Evolutionary conservation across 805 yeast genomes (phyloP), one percentile per base, ranked within the genome.

Genomic region (Teunomyces tritomae): DNA sequence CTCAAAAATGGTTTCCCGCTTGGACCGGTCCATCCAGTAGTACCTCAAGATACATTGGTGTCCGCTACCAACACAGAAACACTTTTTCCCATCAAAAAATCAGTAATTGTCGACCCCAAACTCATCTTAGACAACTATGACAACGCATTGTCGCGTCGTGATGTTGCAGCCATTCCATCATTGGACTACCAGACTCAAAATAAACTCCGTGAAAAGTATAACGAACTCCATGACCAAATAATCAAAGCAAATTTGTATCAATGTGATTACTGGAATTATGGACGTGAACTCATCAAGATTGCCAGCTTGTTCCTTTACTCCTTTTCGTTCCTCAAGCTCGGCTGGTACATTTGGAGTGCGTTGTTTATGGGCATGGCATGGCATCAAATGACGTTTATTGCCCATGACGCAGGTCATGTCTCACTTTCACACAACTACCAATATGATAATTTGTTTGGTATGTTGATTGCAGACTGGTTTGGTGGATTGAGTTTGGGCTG

Each of bases 401-500:
- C 85, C 1, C 97, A 89, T 59, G 97, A 89, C 64, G 89, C 96
- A 0, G 96, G 96, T 5, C 97, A 89, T 62, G 77, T 87, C 10
- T 78, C 89, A 2, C 85, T 89, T 44, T 84, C 96, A 0, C 97
- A 89, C 62, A 73, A 86, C 57, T 89, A 85, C 65, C 85, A 83
- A 55, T 40, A 80, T 8, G 97, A 89, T 64, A 89, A 85, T 59
- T 62, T 85, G 14, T 73, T 87, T 48, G 95, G 96, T 1, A 80
- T 84, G 64, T 44, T 80, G 2, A 72, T 89, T 43, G 95, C 96
- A 1, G 82, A 87, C 52, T 89, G 77, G 72, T 66, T 83, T 44
- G 97, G 97, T n/a, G 97, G 97, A 0, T 73, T 89, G 36, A 87
- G 96, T 40, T 61, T 89, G 16, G 96, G 96, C 2, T 89, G 97